Percentiles rank a stretch among this genome's conserved stretches.
Evolutionary conservation across 208 protist genomes (phyloP).

Genomic region (Endotrypanum monterogeii): DNA sequence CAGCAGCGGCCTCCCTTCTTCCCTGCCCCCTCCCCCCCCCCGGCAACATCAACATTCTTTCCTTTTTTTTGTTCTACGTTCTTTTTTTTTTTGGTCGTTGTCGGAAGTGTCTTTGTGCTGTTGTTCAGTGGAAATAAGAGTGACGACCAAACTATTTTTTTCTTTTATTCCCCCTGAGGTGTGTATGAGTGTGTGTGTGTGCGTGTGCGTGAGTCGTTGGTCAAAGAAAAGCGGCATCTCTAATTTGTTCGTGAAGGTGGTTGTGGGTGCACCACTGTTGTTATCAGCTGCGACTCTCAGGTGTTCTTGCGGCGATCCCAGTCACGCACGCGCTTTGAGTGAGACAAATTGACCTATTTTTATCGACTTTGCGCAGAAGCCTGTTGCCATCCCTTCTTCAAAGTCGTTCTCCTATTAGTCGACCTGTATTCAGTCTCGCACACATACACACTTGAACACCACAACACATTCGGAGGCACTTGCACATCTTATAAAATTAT

Average conservation of each 20-base stretch:
- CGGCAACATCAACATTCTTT: background rate
- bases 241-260: too few relatives aligned
- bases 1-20: background rate
- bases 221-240: too few relatives aligned
- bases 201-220: too few relatives aligned
- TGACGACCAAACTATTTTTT: background rate
- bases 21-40: background rate
- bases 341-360: background rate
- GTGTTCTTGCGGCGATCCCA: background rate
- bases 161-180: background rate
- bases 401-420: background rate
- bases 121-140: background rate
- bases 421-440: too few relatives aligned
- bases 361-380: background rate
- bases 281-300: background rate
- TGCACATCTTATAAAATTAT: too few relatives aligned
- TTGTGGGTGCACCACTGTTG: too few relatives aligned
- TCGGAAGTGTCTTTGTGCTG: background rate
- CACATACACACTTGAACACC: background rate
- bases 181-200: background rate
- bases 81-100: too few relatives aligned
- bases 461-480: too few relatives aligned
- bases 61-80: background rate
- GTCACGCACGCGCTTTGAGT: background rate
- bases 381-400: background rate